Evolutionary conservation across 441 rosid species (phyloP).

Genomic region (Erodium trifolium): DNA sequence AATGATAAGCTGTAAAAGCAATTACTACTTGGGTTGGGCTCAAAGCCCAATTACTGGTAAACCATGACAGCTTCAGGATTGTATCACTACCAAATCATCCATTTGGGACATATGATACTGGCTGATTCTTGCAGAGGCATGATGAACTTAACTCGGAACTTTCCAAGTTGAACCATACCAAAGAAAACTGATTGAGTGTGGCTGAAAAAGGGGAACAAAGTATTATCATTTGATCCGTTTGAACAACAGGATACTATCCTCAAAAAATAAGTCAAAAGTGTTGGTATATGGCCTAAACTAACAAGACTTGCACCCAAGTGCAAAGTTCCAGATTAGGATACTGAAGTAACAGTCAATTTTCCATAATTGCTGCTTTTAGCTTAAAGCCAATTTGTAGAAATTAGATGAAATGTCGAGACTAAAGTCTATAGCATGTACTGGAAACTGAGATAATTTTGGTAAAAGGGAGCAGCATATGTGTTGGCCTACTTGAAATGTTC

Average conservation of each 20-base stretch:
- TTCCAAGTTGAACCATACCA: not conserved
- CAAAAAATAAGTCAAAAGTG: not conserved
- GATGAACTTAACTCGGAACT: not conserved
- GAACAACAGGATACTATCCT: not conserved
- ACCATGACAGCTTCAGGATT: too few relatives aligned
- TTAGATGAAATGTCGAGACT: not conserved
- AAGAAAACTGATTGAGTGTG: not conserved
- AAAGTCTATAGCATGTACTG: not conserved
- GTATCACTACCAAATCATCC: not conserved
- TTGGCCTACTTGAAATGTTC: too few relatives aligned
- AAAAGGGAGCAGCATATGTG: not conserved
- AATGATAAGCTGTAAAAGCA: not conserved
- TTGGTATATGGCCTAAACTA: not conserved
- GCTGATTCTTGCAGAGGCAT: not conserved
- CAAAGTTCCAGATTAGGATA: not conserved
- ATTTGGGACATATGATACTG: not conserved
- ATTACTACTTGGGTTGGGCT: not conserved
- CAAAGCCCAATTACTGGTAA: not conserved
- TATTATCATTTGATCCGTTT: not conserved
- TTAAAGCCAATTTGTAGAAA: not conserved
- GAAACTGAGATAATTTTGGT: not conserved
- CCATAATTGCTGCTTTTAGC: not conserved
- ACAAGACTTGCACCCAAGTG: not conserved
- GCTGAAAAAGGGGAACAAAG: not conserved
- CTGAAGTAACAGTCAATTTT: not conserved